Base-by-base conservation (phyloP, 169 alveolate species). In the Neospora caninum region DNA sequence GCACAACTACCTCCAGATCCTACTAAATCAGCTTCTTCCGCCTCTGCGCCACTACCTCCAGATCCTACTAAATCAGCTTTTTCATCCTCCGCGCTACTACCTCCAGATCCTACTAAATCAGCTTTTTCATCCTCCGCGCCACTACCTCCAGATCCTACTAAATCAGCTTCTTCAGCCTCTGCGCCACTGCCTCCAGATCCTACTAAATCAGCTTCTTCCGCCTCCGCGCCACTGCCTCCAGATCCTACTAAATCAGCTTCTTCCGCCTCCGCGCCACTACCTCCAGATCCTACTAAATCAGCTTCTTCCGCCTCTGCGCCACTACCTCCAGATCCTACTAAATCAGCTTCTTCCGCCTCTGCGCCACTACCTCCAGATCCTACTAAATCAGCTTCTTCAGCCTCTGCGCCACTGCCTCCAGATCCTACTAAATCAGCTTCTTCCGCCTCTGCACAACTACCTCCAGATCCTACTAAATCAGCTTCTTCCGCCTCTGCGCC, bases 161-260 rank as follows among this genome's bases (percentile, higher is more conserved):
- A 80, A 34, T 10, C 39, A 1, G 29, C 89, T 9, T 41, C 89
- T 25, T 41, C 64, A 0, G 2, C 58, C 36, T 22, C 89, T 4
- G 89, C 64, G 29, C 89, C 89, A 6, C 89, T 82, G 7, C 89
- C 89, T 41, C 89, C 89, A 13, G 89, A 82, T 16, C 89, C 89
- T 29, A 29, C 39, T 6, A 69, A 69, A 20, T 22, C 86, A 1
- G 7, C 89, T 0, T 38, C 89, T 43, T 10, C 89, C 39, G 9
- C 58, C 22, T 25, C 64, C 6, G 89, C 89, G 4, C 89, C 89
- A 1, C 89, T 82, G 7, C 89, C 89, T 39, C 89, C 89, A 4
- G 89, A 82, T 41, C 89, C 89, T 2, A 29, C 41, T 18, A 31
- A 69, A 20, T 20, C 41, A 13, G 9, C n/a, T 29, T 20, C 67